Evolutionary conservation across 2,329 filamentous ascomycete species (phyloP).

Genomic region (Fusarium anthophilum): DNA sequence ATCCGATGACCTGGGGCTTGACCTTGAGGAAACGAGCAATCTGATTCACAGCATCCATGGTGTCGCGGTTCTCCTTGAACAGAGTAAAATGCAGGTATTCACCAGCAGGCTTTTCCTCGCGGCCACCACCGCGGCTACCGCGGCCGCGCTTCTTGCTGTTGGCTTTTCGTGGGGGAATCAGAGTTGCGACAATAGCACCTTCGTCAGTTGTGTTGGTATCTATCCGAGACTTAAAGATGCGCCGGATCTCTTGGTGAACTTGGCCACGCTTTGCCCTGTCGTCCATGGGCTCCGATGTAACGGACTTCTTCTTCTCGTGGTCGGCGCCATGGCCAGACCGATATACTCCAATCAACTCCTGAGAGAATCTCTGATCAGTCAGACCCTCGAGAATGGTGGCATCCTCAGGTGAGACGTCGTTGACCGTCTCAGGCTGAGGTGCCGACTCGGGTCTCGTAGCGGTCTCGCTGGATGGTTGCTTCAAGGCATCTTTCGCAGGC

Average conservation of each 20-base stretch:
- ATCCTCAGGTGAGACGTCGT: constrained; percentile 47
- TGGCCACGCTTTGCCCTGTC: constrained; percentile 58
- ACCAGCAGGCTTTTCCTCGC: constrained; percentile 58
- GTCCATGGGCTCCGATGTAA: constrained; percentile 53
- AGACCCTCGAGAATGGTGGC: constrained; percentile 51
- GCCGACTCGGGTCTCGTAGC: constrained; percentile 20
- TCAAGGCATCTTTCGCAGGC: constrained; percentile 22
- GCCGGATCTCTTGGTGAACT: constrained; percentile 73
- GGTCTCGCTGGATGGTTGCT: constrained; percentile 30
- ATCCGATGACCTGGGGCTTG: constrained; percentile 77
- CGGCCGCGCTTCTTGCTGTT: constrained; percentile 44
- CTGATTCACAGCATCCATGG: constrained; percentile 87
- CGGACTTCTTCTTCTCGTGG: constrained; percentile 43
- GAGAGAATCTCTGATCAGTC: constrained; percentile 51
- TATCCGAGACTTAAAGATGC: constrained; percentile 80
- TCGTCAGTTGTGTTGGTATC: constrained; percentile 74
- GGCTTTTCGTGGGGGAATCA: constrained; percentile 61
- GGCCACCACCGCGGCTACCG: constrained; percentile 35
- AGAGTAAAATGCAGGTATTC: constrained; percentile 90
- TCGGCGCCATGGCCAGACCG: constrained; percentile 47
- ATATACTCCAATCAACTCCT: constrained; percentile 55
- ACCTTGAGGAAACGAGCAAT: constrained; percentile 78
- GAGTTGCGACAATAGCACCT: constrained; percentile 72
- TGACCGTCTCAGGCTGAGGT: constrained; percentile 29
- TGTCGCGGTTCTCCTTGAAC: constrained; percentile 97